Conservation (phyloP, 2,329 filamentous ascomycete species). For the Verticillium nubilum region DNA sequence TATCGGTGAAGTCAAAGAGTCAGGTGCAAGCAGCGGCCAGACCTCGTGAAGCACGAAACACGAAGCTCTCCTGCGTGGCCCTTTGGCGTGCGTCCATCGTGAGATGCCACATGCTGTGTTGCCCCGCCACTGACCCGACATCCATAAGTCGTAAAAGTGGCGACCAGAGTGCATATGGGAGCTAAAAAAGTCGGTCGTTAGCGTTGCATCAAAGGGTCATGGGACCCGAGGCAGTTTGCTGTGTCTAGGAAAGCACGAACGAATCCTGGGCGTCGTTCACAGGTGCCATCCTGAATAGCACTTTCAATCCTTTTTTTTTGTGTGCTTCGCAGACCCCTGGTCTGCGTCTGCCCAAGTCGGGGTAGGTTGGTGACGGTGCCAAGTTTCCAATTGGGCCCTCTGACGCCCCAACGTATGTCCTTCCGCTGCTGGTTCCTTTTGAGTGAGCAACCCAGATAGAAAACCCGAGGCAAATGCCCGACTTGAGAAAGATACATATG, state of each 20-base stretch:
- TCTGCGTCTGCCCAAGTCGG: background rate
- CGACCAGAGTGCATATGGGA: slow-evolving; percentile 10
- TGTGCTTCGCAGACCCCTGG: background rate
- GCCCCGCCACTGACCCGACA: background rate
- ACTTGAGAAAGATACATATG: background rate
- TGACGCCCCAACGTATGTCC: background rate
- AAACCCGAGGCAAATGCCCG: background rate
- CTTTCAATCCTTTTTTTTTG: background rate
- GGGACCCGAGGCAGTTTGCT: slow-evolving; percentile 10
- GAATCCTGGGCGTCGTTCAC: slow-evolving; percentile 8
- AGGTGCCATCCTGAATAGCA: slow-evolving; percentile 8
- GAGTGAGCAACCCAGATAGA: background rate
- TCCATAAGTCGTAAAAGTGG: slow-evolving; percentile 1
- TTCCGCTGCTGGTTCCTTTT: background rate
- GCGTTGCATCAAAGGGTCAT: slow-evolving; percentile 14
- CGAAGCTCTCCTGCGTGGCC: background rate
- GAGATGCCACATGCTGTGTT: background rate
- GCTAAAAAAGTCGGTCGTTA: slow-evolving; percentile 12
- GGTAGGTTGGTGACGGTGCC: background rate
- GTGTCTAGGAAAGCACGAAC: slow-evolving; percentile 12
- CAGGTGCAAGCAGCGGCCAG: background rate
- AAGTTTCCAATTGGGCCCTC: slow-evolving; percentile 1
- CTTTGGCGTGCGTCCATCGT: background rate
- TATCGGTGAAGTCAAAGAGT: background rate
- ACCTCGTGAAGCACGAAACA: background rate